phyloP scores from a whole-genome alignment of 164 flowering plant species.

The Nymphaea thermarum region DNA sequence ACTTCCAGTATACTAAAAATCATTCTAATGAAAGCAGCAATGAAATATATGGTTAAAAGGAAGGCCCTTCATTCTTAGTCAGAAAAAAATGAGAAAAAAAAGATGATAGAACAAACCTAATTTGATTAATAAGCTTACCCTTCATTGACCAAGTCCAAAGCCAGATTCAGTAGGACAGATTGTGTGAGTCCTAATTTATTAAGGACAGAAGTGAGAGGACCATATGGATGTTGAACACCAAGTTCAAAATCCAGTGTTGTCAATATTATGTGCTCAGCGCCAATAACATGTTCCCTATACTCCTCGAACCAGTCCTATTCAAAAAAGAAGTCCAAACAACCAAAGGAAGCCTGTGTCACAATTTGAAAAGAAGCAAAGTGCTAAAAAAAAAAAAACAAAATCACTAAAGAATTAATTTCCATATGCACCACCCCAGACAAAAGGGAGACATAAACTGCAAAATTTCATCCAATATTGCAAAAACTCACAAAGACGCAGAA shows the following conservation, averaged over 20 bases:
- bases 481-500: background rate
- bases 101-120: background rate
- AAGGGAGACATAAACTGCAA: background rate
- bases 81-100: background rate
- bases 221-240: slow-evolving; percentile 83
- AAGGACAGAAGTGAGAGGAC: slow-evolving; percentile 65
- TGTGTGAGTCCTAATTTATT: slow-evolving; percentile 81
- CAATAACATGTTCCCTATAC: slow-evolving; percentile 67
- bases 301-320: slow-evolving; percentile 92
- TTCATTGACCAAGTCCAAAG: slow-evolving; percentile 74
- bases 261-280: slow-evolving; percentile 83
- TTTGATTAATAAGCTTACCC: slow-evolving; percentile 50
- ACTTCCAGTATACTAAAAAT: background rate
- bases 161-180: slow-evolving; percentile 59
- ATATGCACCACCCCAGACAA: background rate
- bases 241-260: slow-evolving; percentile 93
- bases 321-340: background rate
- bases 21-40: background rate
- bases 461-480: background rate
- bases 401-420: background rate
- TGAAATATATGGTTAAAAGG: background rate
- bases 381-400: background rate
- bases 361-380: background rate
- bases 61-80: background rate
- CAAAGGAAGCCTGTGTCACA: background rate